Percentiles rank a stretch among this genome's conserved stretches.
Evolutionary conservation across 805 yeast genomes (phyloP).

Genomic region (Candida odintsovae): DNA sequence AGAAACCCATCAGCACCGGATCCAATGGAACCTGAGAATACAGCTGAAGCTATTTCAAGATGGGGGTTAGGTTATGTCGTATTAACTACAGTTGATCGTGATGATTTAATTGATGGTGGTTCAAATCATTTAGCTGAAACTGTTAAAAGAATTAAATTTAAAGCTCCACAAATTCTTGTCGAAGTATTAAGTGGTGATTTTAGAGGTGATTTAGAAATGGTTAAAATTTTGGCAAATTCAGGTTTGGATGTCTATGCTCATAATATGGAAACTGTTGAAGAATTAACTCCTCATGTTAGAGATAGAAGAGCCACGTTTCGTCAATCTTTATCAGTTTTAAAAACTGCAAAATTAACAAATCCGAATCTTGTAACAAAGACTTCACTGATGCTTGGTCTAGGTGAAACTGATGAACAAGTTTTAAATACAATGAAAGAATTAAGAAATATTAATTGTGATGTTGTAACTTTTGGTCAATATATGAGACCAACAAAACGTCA

Average conservation of each 20-base stretch:
- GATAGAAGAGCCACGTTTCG: slow-evolving; percentile 95
- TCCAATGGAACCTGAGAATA: slow-evolving; percentile 95
- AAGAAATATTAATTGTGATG: slow-evolving; percentile 76
- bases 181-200: slow-evolving; percentile 96
- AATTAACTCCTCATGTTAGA: slow-evolving; percentile 86
- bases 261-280: slow-evolving; percentile 95
- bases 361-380: slow-evolving; percentile 84
- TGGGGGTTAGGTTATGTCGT: slow-evolving; percentile 99
- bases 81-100: slow-evolving; percentile 95
- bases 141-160: slow-evolving; percentile 73
- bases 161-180: slow-evolving; percentile 86
- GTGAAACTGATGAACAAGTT: slow-evolving; percentile 91
- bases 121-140: slow-evolving; percentile 87
- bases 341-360: slow-evolving; percentile 72
- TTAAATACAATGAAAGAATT: slow-evolving; percentile 69
- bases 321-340: slow-evolving; percentile 74
- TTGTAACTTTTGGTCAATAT: slow-evolving; percentile 97
- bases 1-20: slow-evolving; percentile 85
- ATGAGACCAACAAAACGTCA: slow-evolving; percentile 99
- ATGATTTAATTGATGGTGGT: slow-evolving; percentile 91
- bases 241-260: slow-evolving; percentile 97
- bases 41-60: slow-evolving; percentile 93
- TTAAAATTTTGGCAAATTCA: slow-evolving; percentile 69
- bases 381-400: slow-evolving; percentile 93
- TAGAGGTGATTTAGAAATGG: slow-evolving; percentile 82